Evolutionary conservation across 495 filamentous ascomycete genomes (phyloP).

Genomic region (Xylaria palmicola): DNA sequence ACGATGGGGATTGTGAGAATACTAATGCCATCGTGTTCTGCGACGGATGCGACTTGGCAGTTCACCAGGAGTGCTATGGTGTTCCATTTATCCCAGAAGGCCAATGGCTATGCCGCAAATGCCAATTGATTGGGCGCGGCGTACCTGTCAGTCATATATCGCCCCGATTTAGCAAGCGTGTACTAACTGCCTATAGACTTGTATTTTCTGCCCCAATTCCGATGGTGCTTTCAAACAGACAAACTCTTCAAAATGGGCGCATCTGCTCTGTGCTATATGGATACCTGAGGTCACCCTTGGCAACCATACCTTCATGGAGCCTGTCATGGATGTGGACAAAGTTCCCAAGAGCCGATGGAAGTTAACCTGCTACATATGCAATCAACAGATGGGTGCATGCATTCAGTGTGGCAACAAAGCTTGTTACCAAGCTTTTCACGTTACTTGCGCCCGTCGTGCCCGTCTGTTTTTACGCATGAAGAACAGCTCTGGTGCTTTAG

Average conservation of each 20-base stretch:
- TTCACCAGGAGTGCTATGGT: conserved; percentile 99
- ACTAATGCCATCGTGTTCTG: conserved; percentile 99
- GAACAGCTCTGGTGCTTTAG: conserved; percentile 72
- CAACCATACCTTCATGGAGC: conserved; percentile 98
- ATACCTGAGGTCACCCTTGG: conserved; percentile 94
- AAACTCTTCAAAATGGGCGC: conserved; percentile 90
- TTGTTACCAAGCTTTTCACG: conserved; percentile 97
- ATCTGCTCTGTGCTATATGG: conserved; percentile 96
- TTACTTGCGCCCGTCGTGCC: conserved; percentile 88
- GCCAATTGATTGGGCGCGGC: conserved; percentile 88
- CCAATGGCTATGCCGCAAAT: conserved; percentile 97
- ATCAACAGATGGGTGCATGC: conserved; percentile 95
- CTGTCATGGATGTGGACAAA: conserved; percentile 95
- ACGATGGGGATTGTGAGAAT: conserved; percentile 98
- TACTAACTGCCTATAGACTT: conserved; percentile 57
- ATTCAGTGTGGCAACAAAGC: conserved; percentile 98
- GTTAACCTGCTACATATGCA: conserved; percentile 93
- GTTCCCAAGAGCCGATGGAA: conserved; percentile 93
- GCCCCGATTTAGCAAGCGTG: conserved; percentile 13
- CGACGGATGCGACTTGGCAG: conserved; percentile 94
- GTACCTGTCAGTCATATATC: conserved; percentile 61
- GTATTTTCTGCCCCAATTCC: conserved; percentile 96
- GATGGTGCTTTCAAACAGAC: conserved; percentile 99
- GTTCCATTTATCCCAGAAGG: conserved; percentile 98
- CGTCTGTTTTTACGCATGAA: conserved; percentile 96